Conservation (phyloP, 1,139 yeast species). For the Debaryomyces udenii region DNA sequence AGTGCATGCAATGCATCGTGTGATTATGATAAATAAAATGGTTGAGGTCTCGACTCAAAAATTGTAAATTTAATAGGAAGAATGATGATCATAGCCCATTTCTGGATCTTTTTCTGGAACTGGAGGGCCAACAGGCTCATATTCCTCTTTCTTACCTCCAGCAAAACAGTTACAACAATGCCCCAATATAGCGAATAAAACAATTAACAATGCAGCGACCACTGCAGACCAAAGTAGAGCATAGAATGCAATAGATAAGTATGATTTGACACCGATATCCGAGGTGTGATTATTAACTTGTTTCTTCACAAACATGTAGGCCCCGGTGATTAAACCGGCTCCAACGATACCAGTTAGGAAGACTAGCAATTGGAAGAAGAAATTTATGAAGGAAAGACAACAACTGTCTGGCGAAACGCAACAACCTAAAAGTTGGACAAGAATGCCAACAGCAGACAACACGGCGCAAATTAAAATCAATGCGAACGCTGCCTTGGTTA, state of each 20-base stretch:
- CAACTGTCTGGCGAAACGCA: conserved; percentile 41
- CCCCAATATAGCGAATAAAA: conserved; percentile 41
- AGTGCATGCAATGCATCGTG: no score
- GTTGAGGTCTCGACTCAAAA: no score
- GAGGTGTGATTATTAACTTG: conserved; percentile 35
- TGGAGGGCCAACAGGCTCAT: conserved; percentile 26
- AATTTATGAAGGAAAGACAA: conserved; percentile 45
- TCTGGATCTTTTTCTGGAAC: conserved; percentile 15
- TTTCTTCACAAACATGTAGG: conserved; percentile 32
- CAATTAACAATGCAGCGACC: conserved; percentile 39
- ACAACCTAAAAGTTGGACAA: conserved; percentile 36
- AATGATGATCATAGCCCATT: conserved; percentile 33
- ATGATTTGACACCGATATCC: conserved; percentile 39
- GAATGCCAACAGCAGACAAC: conserved; percentile 30
- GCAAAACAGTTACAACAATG: conserved; percentile 49
- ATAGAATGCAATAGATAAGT: conserved; percentile 43
- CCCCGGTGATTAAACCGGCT: conserved; percentile 40
- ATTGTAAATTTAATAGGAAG: background rate
- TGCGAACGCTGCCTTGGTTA: conserved; percentile 33
- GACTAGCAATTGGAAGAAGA: conserved; percentile 36
- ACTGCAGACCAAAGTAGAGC: conserved; percentile 49
- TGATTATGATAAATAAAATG: no score
- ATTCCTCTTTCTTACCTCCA: conserved; percentile 32
- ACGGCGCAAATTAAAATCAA: conserved; percentile 33
- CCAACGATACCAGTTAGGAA: conserved; percentile 36